These are phyloP conservation scores for Solanum megistacrolobum DNA, from an alignment of 257 asterid genomes.

Conservation along the genomic window DNA sequence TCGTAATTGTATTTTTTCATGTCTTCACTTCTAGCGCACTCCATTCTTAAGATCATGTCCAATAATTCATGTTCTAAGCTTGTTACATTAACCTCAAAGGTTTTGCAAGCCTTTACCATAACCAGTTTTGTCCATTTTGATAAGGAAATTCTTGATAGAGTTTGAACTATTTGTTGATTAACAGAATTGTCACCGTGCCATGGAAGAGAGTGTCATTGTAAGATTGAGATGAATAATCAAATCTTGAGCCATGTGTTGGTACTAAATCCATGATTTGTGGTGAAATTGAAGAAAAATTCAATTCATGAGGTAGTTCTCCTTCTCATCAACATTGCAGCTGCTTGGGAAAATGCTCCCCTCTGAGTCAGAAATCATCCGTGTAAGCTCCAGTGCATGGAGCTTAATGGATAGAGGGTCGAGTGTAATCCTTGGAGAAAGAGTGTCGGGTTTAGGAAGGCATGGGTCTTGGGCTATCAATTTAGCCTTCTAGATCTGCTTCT, in stretches of 20 bases:
- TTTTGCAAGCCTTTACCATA: background rate
- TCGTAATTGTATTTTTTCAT: background rate
- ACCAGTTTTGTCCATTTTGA: background rate
- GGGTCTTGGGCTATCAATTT: background rate
- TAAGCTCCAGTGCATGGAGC: background rate
- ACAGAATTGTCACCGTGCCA: background rate
- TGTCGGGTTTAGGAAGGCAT: background rate
- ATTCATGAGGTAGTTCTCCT: background rate
- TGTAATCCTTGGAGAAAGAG: background rate
- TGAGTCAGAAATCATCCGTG: background rate
- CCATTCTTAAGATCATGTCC: background rate
- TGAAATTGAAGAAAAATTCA: background rate
- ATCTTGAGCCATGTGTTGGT: background rate
- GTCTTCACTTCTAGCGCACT: background rate
- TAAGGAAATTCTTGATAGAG: background rate
- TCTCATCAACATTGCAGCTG: background rate
- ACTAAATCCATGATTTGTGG: background rate
- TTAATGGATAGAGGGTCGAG: background rate
- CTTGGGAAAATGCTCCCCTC: background rate
- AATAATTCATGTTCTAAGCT: background rate
- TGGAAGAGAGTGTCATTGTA: background rate
- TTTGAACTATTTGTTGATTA: background rate
- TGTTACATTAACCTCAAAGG: background rate
- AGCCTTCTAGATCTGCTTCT: background rate
- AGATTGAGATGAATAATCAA: background rate